Evolutionary conservation across 2,329 filamentous ascomycete species (phyloP).

Genomic region (Aspergillus thermomutatus): DNA sequence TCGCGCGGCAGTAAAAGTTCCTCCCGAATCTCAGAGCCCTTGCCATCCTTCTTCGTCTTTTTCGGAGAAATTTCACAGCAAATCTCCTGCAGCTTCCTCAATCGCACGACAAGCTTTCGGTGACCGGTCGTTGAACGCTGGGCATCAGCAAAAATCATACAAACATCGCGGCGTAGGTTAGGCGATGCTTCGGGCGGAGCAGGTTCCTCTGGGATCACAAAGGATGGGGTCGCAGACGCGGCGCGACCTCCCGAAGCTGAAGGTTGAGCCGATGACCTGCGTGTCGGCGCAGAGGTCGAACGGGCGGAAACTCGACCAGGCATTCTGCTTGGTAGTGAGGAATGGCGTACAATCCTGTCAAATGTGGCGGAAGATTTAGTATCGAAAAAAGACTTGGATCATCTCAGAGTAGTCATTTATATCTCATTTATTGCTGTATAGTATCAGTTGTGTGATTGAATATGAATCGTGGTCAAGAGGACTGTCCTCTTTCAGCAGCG

Average conservation of each 20-base stretch:
- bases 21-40: slow-evolving; percentile 52
- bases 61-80: slow-evolving; percentile 60
- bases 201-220: slow-evolving; percentile 62
- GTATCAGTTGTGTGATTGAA: neutral
- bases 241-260: slow-evolving; percentile 82
- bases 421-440: neutral
- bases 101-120: slow-evolving; percentile 78
- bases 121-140: slow-evolving; percentile 89
- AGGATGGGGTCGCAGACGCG: slow-evolving; percentile 45
- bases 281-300: slow-evolving; percentile 34
- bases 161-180: slow-evolving; percentile 69
- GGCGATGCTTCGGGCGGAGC: slow-evolving; percentile 38
- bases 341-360: neutral
- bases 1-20: slow-evolving; percentile 44
- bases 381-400: slow-evolving; percentile 3
- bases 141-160: slow-evolving; percentile 71
- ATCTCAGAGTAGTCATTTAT: slow-evolving; percentile 12
- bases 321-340: slow-evolving; percentile 30
- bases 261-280: slow-evolving; percentile 58
- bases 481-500: slow-evolving; percentile 1
- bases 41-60: slow-evolving; percentile 30
- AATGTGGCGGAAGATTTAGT: slow-evolving; percentile 3
- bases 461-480: neutral
- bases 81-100: slow-evolving; percentile 86
- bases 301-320: slow-evolving; percentile 39